Conservation (phyloP, 2,329 filamentous ascomycete genomes). For the Grosmannia clavigera region DNA sequence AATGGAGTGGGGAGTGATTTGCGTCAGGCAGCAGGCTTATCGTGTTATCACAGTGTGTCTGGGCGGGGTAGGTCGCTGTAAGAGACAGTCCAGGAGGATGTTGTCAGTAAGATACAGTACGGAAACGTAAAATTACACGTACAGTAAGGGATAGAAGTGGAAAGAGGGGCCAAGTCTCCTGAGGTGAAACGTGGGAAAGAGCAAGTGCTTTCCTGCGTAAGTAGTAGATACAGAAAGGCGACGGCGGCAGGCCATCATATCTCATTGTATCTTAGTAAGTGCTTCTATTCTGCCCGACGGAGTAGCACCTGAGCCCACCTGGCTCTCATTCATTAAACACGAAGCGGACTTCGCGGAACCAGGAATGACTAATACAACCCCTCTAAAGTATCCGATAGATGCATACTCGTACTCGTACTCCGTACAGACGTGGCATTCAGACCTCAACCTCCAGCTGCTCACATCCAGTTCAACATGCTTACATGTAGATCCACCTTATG, state of each 20-base stretch:
- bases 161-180: neutral
- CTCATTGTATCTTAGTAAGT: no score
- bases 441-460: neutral
- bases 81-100: neutral
- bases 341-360: neutral
- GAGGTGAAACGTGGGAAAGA: no score
- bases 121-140: neutral
- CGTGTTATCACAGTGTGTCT: neutral
- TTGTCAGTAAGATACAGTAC: neutral
- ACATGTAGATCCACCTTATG: neutral
- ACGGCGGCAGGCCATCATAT: no score
- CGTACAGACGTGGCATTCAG: neutral
- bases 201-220: no score
- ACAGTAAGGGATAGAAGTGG: neutral
- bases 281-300: neutral
- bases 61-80: conserved; percentile 1
- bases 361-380: neutral
- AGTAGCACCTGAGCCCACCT: neutral
- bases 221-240: no score
- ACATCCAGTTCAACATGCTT: neutral
- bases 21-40: conserved; percentile 2
- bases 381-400: neutral
- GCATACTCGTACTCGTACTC: neutral
- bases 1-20: neutral
- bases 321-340: neutral